phyloP scores from a whole-genome alignment of 2,329 filamentous ascomycete species.

The Fusarium mundagurra region DNA sequence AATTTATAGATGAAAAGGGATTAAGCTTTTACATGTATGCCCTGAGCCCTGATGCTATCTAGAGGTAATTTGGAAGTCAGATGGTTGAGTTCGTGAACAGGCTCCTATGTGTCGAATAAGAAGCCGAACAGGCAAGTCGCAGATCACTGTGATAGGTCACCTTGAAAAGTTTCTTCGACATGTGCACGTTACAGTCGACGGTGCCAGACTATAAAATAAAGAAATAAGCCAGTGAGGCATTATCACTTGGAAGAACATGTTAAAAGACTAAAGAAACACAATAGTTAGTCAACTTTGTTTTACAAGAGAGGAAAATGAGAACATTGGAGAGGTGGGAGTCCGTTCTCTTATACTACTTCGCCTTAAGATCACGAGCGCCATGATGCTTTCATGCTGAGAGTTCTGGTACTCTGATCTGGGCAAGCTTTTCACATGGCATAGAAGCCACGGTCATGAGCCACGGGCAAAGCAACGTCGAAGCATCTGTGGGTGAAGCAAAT shows the following conservation, averaged over 20 bases:
- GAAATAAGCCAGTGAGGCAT: neutral
- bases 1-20: neutral
- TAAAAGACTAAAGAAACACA: neutral
- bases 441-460: rapidly evolving
- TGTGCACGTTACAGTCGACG: neutral
- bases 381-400: neutral
- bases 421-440: neutral
- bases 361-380: neutral
- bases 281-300: too few species aligned
- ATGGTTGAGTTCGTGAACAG: neutral
- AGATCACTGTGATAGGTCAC: neutral
- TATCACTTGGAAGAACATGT: neutral
- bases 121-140: neutral
- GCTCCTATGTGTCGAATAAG: rapidly evolving
- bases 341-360: neutral
- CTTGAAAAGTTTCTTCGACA: neutral
- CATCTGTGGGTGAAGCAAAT: rapidly evolving
- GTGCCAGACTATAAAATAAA: neutral
- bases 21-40: neutral
- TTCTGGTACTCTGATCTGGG: neutral
- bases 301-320: neutral
- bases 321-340: too few species aligned
- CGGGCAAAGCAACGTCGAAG: rapidly evolving
- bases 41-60: neutral
- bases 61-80: neutral